Evolutionary conservation across 768 basidiomycete genomes (phyloP).

Genomic region (Lepiota venenata): DNA sequence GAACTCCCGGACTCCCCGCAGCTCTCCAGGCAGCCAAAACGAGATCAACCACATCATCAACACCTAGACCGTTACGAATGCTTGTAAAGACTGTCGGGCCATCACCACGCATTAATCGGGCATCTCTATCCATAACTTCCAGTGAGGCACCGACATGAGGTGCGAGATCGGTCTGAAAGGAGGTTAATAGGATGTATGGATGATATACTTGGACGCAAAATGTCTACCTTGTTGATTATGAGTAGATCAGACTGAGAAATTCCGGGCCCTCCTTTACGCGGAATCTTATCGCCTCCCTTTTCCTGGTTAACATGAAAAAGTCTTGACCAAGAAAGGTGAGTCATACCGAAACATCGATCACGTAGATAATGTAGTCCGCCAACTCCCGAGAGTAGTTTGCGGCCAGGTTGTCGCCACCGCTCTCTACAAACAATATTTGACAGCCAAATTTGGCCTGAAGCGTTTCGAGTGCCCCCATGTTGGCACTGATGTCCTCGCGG

Average conservation of each 20-base stretch:
- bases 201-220: not conserved
- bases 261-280: conserved; percentile 96
- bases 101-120: conserved; percentile 89
- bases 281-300: conserved; percentile 97
- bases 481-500: conserved; percentile 96
- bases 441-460: conserved; percentile 89
- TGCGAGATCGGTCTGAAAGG: conserved; percentile 82
- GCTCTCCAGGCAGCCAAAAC: conserved; percentile 87
- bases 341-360: conserved; percentile 78
- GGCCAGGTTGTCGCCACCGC: conserved; percentile 95
- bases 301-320: conserved; percentile 1
- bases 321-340: not conserved
- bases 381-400: conserved; percentile 96
- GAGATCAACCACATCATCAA: conserved; percentile 78
- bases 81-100: conserved; percentile 93
- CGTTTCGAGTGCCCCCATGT: conserved; percentile 93
- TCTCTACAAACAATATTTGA: conserved; percentile 92
- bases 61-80: conserved; percentile 72
- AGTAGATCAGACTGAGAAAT: conserved; percentile 95
- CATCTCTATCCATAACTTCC: conserved; percentile 91
- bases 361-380: conserved; percentile 96
- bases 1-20: conserved; percentile 69
- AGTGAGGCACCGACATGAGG: conserved; percentile 90
- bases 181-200: not conserved
- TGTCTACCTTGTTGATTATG: conserved; percentile 86